A percentile compares a stretch with the other conserved stretches of the same genome.
phyloP scores from a whole-genome alignment of 2,329 filamentous ascomycete genomes.

The Fusarium bulbicola region DNA sequence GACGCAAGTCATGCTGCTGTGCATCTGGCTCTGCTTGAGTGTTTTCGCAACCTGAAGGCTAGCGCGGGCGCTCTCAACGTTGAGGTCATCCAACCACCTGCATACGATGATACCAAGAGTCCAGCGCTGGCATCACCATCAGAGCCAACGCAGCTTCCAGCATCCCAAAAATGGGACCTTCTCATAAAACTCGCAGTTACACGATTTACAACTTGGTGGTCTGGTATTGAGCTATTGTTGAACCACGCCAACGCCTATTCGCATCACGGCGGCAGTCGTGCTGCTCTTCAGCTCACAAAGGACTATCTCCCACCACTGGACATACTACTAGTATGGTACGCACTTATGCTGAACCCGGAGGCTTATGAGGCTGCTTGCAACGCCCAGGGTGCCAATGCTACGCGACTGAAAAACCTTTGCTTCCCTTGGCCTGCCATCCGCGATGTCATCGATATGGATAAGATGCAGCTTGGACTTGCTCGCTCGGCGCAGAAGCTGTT shows the following conservation, averaged over 20 bases:
- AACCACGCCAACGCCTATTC: conserved; percentile 13
- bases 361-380: conserved; percentile 13
- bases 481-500: conserved; percentile 24
- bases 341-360: conserved; percentile 2
- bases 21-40: conserved; percentile 22
- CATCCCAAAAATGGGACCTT: conserved; percentile 25
- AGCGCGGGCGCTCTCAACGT: conserved; percentile 12
- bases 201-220: conserved; percentile 23
- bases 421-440: conserved; percentile 29
- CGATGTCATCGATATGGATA: conserved; percentile 17
- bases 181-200: conserved; percentile 19
- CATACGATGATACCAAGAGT: neutral
- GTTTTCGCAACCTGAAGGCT: conserved; percentile 12
- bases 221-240: conserved; percentile 19
- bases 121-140: neutral
- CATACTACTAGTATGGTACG: conserved; percentile 24
- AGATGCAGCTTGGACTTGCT: conserved; percentile 6
- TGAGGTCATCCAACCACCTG: neutral
- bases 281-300: conserved; percentile 16
- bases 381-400: neutral
- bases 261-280: conserved; percentile 14
- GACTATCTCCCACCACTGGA: conserved; percentile 24
- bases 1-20: conserved; percentile 26
- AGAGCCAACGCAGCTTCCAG: neutral
- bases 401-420: conserved; percentile 15